These are phyloP conservation scores for Zizania palustris DNA, from an alignment of 202 grass and related monocot genomes.

Conservation along the genomic window DNA sequence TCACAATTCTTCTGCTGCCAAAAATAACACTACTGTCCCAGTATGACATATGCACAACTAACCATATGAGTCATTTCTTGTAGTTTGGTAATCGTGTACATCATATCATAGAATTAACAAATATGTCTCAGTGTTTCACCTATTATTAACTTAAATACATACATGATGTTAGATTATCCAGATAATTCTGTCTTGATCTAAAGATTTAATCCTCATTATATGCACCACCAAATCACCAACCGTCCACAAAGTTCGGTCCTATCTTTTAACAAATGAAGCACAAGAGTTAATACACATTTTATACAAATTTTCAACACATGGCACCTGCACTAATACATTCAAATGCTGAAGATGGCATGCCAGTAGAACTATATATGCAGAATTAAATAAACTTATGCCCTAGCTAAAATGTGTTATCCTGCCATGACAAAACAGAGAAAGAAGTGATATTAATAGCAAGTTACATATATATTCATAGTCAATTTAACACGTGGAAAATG, in stretches of 20 bases:
- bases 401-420: constrained; percentile 10
- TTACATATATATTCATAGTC: not conserved
- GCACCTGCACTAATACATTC: not conserved
- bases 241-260: not conserved
- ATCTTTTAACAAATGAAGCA: not conserved
- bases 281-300: not conserved
- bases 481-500: not conserved
- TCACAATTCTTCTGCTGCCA: no score
- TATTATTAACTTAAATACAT: constrained; percentile 13
- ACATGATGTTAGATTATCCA: not conserved
- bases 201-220: not conserved
- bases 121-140: not conserved
- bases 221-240: not conserved
- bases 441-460: not conserved
- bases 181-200: not conserved
- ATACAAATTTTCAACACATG: not conserved
- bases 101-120: not conserved
- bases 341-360: not conserved
- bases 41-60: constrained; percentile 4
- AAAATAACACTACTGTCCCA: not conserved
- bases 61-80: not conserved
- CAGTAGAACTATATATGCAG: constrained; percentile 1
- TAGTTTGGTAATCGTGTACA: not conserved
- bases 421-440: constrained; percentile 3
- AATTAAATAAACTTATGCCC: not conserved